phyloP scores from a whole-genome alignment of 208 protist genomes.

The Trypanosoma theileri region DNA sequence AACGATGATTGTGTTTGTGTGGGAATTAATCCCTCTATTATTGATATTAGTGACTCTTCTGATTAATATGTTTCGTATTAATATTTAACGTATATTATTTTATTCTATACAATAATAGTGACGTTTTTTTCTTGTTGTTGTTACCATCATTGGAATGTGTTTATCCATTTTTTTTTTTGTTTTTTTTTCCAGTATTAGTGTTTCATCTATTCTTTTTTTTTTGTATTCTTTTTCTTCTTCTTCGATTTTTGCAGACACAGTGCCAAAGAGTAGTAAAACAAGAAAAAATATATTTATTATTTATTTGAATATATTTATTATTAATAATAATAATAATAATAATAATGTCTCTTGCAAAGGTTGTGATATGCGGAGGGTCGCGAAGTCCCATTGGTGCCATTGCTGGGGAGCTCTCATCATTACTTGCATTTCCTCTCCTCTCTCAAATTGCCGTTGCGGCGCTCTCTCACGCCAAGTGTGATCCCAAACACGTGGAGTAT shows the following conservation, averaged over 20 bases:
- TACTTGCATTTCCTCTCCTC: slow-evolving; percentile 35
- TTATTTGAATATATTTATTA: slow-evolving; percentile 11
- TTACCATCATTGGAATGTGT: slow-evolving; percentile 1
- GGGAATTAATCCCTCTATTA: slow-evolving; percentile 22
- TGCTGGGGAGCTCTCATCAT: slow-evolving; percentile 40
- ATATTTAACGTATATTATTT: background rate
- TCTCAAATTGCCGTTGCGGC: slow-evolving; percentile 36
- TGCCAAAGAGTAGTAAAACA: no score
- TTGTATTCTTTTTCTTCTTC: slow-evolving; percentile 5
- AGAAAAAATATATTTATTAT: slow-evolving; percentile 1
- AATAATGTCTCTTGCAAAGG: slow-evolving; percentile 32
- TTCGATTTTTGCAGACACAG: no score
- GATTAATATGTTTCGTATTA: background rate
- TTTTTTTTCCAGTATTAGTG: background rate
- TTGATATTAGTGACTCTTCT: slow-evolving; percentile 61
- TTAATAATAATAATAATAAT: slow-evolving; percentile 3
- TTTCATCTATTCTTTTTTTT: no score
- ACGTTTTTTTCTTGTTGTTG: slow-evolving; percentile 2
- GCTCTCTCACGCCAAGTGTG: slow-evolving; percentile 41
- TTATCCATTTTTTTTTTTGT: slow-evolving; percentile 10
- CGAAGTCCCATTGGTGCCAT: slow-evolving; percentile 53
- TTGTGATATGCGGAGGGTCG: slow-evolving; percentile 51
- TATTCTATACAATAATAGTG: background rate
- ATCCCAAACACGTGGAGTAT: slow-evolving; percentile 55
- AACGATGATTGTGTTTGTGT: slow-evolving; percentile 39